phyloP scores from a whole-genome alignment of 2,329 filamentous ascomycete species.

The Stylonectria norvegica region DNA sequence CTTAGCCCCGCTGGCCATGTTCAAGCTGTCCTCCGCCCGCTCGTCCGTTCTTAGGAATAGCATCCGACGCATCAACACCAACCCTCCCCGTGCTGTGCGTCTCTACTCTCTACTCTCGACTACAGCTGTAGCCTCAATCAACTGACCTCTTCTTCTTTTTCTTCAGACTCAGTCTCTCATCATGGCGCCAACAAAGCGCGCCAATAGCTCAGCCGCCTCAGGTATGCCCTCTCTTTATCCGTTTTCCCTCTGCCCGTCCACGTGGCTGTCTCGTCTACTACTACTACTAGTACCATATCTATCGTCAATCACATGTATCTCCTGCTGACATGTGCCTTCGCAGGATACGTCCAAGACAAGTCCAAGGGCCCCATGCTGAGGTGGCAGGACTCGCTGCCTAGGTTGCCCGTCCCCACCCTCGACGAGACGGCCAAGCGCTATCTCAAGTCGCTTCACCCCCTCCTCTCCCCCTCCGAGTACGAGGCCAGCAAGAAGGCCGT shows the following conservation, averaged over 20 bases:
- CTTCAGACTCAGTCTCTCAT: constrained; percentile 25
- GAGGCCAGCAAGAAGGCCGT: constrained; percentile 77
- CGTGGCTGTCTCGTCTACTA: no score
- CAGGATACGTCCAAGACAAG: constrained; percentile 76
- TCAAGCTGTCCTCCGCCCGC: constrained; percentile 35
- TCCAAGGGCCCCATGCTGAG: constrained; percentile 78
- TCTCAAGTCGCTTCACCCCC: constrained; percentile 72
- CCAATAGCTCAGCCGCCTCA: constrained; percentile 55
- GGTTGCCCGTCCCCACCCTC: constrained; percentile 74
- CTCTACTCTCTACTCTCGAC: not conserved
- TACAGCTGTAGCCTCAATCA: constrained; percentile 5
- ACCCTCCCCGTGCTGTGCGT: constrained; percentile 27
- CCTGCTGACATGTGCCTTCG: constrained; percentile 16
- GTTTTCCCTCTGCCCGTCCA: not conserved
- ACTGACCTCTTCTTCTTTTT: not conserved
- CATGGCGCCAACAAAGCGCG: constrained; percentile 54
- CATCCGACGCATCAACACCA: constrained; percentile 30
- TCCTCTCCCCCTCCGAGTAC: constrained; percentile 66
- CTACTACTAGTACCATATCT: no score
- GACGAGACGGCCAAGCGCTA: constrained; percentile 80
- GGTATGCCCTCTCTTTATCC: constrained; percentile 35
- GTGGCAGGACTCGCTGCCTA: constrained; percentile 81
- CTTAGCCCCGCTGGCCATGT: not conserved
- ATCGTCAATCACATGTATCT: not conserved
- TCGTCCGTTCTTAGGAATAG: constrained; percentile 33